Evolutionary conservation across 371 early-diverging fungal genomes (phyloP).

Genomic region (Syncephalastrum contaminatum): DNA sequence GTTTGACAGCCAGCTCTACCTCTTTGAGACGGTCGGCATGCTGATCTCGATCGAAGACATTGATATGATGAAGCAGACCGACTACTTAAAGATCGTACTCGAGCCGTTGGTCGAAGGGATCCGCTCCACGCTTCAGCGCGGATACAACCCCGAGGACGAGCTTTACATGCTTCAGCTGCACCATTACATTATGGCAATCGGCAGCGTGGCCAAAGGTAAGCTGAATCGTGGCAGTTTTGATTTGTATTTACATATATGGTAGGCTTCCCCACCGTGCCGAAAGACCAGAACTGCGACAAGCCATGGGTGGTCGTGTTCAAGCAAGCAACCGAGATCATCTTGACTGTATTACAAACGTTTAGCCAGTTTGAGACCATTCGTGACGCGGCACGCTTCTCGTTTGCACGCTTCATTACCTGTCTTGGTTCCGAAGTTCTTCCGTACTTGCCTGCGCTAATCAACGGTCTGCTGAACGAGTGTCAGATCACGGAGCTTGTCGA

Average conservation of each 20-base stretch:
- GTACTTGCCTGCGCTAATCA: conserved; percentile 78
- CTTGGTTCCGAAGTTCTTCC: conserved; percentile 83
- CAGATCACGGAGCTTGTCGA: conserved; percentile 81
- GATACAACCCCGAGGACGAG: conserved; percentile 64
- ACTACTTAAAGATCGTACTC: conserved; percentile 74
- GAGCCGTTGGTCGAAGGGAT: conserved; percentile 79
- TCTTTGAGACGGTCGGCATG: conserved; percentile 91
- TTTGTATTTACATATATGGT: neutral
- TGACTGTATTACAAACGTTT: conserved; percentile 73
- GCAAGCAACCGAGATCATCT: conserved; percentile 80
- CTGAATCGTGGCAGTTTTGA: neutral
- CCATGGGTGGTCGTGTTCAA: conserved; percentile 72
- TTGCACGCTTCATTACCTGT: conserved; percentile 85
- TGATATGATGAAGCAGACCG: conserved; percentile 69
- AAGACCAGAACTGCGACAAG: conserved; percentile 36
- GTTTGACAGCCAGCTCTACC: conserved; percentile 85
- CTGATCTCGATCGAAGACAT: conserved; percentile 78
- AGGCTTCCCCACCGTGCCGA: conserved; percentile 80
- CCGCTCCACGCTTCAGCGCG: conserved; percentile 53
- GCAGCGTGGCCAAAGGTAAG: conserved; percentile 81
- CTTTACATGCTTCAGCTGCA: conserved; percentile 72
- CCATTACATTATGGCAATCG: conserved; percentile 86
- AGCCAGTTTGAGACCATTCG: conserved; percentile 73
- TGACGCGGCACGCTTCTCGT: conserved; percentile 81
- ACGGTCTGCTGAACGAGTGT: conserved; percentile 74